Evolutionary conservation across 202 grass and related monocot species (phyloP).

Genomic region (Setaria viridis): DNA sequence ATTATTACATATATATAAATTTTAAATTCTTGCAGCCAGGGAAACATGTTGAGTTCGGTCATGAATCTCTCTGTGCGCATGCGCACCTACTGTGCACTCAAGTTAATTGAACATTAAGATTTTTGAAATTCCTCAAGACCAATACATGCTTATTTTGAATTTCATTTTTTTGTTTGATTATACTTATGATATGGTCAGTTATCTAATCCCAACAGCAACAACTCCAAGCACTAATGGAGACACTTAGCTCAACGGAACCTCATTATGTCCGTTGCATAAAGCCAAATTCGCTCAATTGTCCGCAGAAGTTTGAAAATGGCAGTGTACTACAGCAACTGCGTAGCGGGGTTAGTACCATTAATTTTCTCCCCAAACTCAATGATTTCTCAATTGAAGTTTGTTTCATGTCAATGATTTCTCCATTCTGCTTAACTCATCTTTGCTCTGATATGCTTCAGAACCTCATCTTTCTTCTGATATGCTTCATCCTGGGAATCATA

Average conservation of each 20-base stretch:
- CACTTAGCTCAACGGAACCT: constrained; percentile 78
- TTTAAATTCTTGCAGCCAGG: neutral
- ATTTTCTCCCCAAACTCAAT: constrained; percentile 15
- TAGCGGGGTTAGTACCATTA: constrained; percentile 72
- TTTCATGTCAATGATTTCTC: constrained; percentile 22
- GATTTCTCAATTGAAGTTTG: neutral
- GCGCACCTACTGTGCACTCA: neutral
- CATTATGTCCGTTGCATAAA: constrained; percentile 86
- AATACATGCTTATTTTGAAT: constrained; percentile 19
- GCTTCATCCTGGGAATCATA: neutral
- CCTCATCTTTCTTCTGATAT: neutral
- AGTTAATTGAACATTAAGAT: constrained; percentile 2
- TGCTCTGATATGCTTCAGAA: too few species aligned
- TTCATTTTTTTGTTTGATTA: constrained; percentile 53
- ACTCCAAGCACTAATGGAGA: constrained; percentile 87
- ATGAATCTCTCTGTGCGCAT: neutral
- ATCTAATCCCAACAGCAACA: constrained; percentile 75
- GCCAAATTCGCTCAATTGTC: constrained; percentile 70
- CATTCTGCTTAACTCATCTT: constrained; percentile 11
- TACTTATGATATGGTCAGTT: constrained; percentile 65
- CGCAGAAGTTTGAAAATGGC: constrained; percentile 78
- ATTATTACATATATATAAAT: constrained; percentile 6
- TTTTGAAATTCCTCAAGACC: constrained; percentile 27
- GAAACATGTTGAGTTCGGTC: neutral
- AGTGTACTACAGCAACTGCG: constrained; percentile 85